Conservation (phyloP, 176 grass and related monocot genomes). For the Oryza rufipogon region DNA sequence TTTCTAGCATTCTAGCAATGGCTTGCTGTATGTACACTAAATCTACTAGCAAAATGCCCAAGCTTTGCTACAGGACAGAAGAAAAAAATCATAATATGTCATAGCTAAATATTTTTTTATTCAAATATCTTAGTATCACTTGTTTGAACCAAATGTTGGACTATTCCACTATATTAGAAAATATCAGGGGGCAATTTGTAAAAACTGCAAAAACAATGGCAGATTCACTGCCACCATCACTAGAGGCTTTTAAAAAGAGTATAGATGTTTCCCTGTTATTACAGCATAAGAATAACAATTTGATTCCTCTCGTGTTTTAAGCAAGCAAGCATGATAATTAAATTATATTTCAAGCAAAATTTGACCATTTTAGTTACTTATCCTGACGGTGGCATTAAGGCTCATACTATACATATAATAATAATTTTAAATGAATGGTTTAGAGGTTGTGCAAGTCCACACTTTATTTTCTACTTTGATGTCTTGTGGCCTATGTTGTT, state of each 20-base stretch:
- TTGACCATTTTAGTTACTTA: conserved; percentile 7
- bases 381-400: background rate
- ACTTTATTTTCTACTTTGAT: background rate
- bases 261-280: background rate
- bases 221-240: too few relatives aligned
- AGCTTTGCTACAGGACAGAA: too few relatives aligned
- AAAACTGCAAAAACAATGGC: too few relatives aligned
- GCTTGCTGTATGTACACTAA: background rate
- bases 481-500: conserved; percentile 22
- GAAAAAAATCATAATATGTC: too few relatives aligned
- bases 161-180: too few relatives aligned
- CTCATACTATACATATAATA: background rate
- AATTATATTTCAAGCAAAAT: background rate
- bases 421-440: background rate
- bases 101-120: too few relatives aligned
- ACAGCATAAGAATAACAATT: background rate
- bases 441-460: background rate
- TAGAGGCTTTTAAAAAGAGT: too few relatives aligned
- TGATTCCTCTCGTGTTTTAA: too few relatives aligned
- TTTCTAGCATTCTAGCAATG: background rate
- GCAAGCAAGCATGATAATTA: background rate
- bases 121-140: too few relatives aligned
- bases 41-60: background rate
- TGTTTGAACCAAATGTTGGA: too few relatives aligned
- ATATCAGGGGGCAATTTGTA: too few relatives aligned